Percentiles rank a stretch among this genome's conserved stretches.
Evolutionary conservation across 257 asterid genomes (phyloP).

Genomic region (Solanum clarkiae): DNA sequence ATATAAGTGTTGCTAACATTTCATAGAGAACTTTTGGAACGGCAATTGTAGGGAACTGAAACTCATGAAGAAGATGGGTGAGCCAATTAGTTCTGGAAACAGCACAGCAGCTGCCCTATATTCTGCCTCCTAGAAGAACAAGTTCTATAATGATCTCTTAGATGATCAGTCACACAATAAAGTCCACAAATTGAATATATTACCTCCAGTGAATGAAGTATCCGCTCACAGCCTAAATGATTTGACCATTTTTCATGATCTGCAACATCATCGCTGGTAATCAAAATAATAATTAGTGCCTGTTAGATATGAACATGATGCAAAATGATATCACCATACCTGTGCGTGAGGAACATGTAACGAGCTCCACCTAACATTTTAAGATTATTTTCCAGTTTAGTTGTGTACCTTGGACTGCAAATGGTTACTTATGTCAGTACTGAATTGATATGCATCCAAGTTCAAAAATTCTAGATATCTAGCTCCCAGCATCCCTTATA

Average conservation of each 20-base stretch:
- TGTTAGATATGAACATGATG: not conserved
- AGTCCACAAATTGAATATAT: not conserved
- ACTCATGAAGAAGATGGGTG: too few relatives aligned
- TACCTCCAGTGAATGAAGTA: slow-evolving; percentile 47
- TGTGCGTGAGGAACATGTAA: slow-evolving; percentile 71
- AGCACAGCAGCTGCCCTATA: not conserved
- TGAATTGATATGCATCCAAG: not conserved
- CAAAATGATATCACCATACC: slow-evolving; percentile 16
- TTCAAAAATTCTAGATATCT: not conserved
- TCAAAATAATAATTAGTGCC: not conserved
- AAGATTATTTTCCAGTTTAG: slow-evolving; percentile 30
- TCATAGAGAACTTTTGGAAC: too few relatives aligned
- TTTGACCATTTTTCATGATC: slow-evolving; percentile 69
- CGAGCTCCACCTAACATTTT: slow-evolving; percentile 62
- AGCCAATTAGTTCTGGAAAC: not conserved
- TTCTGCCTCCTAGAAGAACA: not conserved
- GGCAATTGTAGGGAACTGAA: too few relatives aligned
- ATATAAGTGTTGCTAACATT: too few relatives aligned
- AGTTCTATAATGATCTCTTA: not conserved
- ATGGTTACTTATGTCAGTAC: not conserved
- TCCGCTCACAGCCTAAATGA: slow-evolving; percentile 45
- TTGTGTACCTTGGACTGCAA: slow-evolving; percentile 60
- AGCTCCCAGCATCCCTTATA: not conserved
- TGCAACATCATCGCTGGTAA: slow-evolving; percentile 60
- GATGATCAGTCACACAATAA: not conserved